phyloP scores from a whole-genome alignment of 139 green algal species.

The Chara braunii region DNA sequence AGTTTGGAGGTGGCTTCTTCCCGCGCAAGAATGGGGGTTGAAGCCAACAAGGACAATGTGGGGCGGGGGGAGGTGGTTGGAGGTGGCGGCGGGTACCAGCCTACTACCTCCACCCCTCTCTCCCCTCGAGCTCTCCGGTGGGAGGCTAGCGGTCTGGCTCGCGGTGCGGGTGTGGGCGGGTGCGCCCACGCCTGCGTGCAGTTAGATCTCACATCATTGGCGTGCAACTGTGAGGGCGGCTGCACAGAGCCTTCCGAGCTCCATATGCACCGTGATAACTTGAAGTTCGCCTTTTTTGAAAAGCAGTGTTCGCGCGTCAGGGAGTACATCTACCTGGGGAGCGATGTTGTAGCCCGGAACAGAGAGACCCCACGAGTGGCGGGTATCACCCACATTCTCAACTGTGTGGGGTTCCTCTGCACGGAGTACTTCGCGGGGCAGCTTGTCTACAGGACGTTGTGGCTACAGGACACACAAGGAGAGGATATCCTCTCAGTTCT shows the following conservation, averaged over 20 bases:
- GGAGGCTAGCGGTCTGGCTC: too few relatives aligned
- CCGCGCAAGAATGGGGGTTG: too few relatives aligned
- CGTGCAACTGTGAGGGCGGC: too few relatives aligned
- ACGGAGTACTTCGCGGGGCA: constrained; percentile 75
- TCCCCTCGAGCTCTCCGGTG: too few relatives aligned
- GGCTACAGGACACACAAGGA: constrained; percentile 69
- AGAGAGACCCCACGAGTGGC: constrained; percentile 54
- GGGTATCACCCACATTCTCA: constrained; percentile 89
- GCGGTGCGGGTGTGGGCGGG: too few relatives aligned
- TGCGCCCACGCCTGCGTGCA: too few relatives aligned
- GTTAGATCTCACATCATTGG: too few relatives aligned
- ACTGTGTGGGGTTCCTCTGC: constrained; percentile 89
- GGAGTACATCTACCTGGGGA: constrained; percentile 70
- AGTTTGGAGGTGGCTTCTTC: too few relatives aligned
- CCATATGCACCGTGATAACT: constrained; percentile 14
- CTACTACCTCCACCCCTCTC: too few relatives aligned
- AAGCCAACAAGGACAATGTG: too few relatives aligned
- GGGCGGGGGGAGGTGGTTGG: too few relatives aligned
- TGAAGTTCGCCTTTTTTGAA: constrained; percentile 46
- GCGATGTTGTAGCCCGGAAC: constrained; percentile 74
- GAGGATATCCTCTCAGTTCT: constrained; percentile 88
- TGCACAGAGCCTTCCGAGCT: constrained; percentile 29
- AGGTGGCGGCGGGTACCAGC: too few relatives aligned
- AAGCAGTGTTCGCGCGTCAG: constrained; percentile 49
- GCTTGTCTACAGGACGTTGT: constrained; percentile 77